Percentiles rank a stretch among this genome's conserved stretches.
Evolutionary conservation across 2,329 filamentous ascomycete genomes (phyloP).

Genomic region (Venturiaceae sp.): DNA sequence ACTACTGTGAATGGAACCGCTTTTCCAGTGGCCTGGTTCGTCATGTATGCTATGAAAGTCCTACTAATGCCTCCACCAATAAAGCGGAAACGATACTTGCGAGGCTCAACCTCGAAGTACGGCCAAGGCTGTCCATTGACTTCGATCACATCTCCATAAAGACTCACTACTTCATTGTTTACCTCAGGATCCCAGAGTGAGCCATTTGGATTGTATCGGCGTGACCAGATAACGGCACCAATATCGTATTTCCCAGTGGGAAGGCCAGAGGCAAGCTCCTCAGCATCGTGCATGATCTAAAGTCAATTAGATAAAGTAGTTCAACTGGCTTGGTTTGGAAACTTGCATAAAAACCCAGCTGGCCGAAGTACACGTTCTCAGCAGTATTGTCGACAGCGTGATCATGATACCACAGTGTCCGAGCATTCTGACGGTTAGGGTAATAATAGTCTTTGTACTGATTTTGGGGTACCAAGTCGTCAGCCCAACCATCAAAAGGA

Average conservation of each 20-base stretch:
- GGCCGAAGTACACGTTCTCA: slow-evolving; percentile 46
- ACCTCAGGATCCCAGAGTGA: slow-evolving; percentile 37
- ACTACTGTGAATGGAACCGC: slow-evolving; percentile 43
- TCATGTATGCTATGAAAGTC: slow-evolving; percentile 39
- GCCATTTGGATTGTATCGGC: slow-evolving; percentile 42
- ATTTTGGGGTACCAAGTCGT: slow-evolving; percentile 38
- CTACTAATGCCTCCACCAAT: slow-evolving; percentile 38
- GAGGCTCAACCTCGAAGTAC: slow-evolving; percentile 45
- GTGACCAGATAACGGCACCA: too few species aligned
- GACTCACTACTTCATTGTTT: slow-evolving; percentile 26
- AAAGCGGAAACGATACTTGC: slow-evolving; percentile 49
- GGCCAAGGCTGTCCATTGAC: slow-evolving; percentile 44
- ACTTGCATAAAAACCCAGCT: slow-evolving; percentile 41
- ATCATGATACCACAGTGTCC: slow-evolving; percentile 48
- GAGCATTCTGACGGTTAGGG: slow-evolving; percentile 43
- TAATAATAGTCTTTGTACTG: slow-evolving; percentile 55
- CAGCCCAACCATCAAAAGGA: slow-evolving; percentile 44
- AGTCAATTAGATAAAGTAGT: too few species aligned
- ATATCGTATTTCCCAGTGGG: slow-evolving; percentile 41
- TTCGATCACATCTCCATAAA: slow-evolving; percentile 46
- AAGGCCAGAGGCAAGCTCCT: slow-evolving; percentile 38
- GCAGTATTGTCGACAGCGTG: slow-evolving; percentile 44
- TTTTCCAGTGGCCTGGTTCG: slow-evolving; percentile 16
- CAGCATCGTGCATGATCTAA: slow-evolving; percentile 43
- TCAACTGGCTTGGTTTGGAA: too few species aligned